These are phyloP conservation scores for Daedalea quercina DNA, from an alignment of 768 basidiomycete genomes.

Conservation along the genomic window DNA sequence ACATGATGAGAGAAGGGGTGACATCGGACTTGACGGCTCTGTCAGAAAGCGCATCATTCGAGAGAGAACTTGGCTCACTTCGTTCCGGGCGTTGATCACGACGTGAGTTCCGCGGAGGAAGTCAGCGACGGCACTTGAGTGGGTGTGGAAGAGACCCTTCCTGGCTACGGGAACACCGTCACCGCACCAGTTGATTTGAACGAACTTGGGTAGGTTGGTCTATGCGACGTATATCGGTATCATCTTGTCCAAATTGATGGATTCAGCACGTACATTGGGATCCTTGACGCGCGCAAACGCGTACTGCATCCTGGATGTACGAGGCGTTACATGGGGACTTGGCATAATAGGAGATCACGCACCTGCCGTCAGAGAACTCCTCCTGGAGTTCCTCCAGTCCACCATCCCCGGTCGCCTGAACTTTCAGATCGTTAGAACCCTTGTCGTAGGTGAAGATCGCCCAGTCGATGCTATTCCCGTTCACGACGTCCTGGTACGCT, in stretches of 20 bases:
- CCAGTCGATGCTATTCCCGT: constrained; percentile 67
- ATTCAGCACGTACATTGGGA: constrained; percentile 54
- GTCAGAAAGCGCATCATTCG: neutral
- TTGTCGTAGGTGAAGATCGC: constrained; percentile 75
- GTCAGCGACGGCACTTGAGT: constrained; percentile 71
- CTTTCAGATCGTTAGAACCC: constrained; percentile 80
- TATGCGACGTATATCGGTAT: constrained; percentile 24
- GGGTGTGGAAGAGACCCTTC: constrained; percentile 90
- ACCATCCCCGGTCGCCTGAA: constrained; percentile 80
- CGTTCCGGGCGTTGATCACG: constrained; percentile 80
- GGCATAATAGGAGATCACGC: constrained; percentile 16
- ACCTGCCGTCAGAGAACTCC: constrained; percentile 94
- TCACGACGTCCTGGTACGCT: constrained; percentile 72
- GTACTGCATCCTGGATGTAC: constrained; percentile 78
- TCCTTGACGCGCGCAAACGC: constrained; percentile 84
- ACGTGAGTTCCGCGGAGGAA: constrained; percentile 84
- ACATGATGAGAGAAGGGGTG: constrained; percentile 71
- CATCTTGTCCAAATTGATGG: neutral
- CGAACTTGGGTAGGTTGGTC: constrained; percentile 84
- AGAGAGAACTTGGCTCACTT: constrained; percentile 43
- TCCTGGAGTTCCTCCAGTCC: constrained; percentile 88
- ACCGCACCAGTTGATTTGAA: constrained; percentile 96
- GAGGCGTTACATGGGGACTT: neutral
- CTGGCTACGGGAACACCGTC: constrained; percentile 90
- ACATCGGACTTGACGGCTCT: constrained; percentile 62